A percentile compares a stretch with the other conserved stretches of the same genome.
These are phyloP conservation scores for Aspergillus ostianus DNA, from an alignment of 495 filamentous ascomycete species.

Conservation along the genomic window DNA sequence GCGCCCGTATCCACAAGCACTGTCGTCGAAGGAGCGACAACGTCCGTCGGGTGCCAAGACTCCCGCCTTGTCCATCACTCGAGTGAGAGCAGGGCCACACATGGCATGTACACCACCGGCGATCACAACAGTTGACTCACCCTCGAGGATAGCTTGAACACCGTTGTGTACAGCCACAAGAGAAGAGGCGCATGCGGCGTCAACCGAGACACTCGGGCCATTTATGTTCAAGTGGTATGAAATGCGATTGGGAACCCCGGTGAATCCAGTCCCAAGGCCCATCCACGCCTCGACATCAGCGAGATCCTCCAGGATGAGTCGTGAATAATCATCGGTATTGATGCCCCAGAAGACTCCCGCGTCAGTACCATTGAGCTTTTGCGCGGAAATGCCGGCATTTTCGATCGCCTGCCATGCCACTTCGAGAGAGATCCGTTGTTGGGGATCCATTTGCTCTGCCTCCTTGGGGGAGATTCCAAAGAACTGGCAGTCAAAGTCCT, in stretches of 20 bases:
- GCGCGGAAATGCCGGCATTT: constrained; percentile 25
- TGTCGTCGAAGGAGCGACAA: constrained; percentile 35
- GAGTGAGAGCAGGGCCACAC: constrained; percentile 21
- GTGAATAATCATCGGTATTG: constrained; percentile 36
- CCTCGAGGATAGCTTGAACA: constrained; percentile 7
- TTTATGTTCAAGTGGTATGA: constrained; percentile 31
- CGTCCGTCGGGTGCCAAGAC: constrained; percentile 27
- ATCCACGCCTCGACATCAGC: constrained; percentile 34
- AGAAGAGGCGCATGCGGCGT: constrained; percentile 36
- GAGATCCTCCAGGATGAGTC: constrained; percentile 34
- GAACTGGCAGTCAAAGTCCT: constrained; percentile 31
- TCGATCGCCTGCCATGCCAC: constrained; percentile 48
- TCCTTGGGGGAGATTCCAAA: constrained; percentile 14
- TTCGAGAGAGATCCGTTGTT: constrained; percentile 52
- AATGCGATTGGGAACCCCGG: constrained; percentile 32
- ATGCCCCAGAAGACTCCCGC: constrained; percentile 31
- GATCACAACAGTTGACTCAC: constrained; percentile 22
- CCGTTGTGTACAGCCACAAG: constrained; percentile 19
- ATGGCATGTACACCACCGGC: constrained; percentile 26
- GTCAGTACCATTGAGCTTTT: constrained; percentile 22
- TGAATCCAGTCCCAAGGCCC: constrained; percentile 29
- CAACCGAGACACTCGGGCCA: constrained; percentile 30
- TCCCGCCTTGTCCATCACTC: constrained; percentile 28
- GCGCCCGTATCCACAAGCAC: constrained; percentile 30
- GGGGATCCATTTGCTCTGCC: constrained; percentile 35